phyloP scores from a whole-genome alignment of 2,329 filamentous ascomycete genomes.

The Aspergillus transmontanensis region DNA sequence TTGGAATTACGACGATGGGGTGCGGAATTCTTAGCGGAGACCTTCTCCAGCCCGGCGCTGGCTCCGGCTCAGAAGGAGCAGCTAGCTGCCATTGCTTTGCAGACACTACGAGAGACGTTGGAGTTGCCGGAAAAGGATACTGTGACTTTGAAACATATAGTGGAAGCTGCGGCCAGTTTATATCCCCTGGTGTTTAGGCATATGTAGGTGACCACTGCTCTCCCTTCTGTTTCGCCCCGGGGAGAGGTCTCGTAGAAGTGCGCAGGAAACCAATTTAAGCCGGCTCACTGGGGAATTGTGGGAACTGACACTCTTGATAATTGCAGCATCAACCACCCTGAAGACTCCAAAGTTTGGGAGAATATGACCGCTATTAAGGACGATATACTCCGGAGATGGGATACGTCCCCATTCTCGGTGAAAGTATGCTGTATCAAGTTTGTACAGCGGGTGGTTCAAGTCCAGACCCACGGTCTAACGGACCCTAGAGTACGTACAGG shows the following conservation, averaged over 20 bases:
- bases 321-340: slow-evolving; percentile 79
- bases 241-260: slow-evolving; percentile 24
- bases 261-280: neutral
- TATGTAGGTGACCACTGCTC: slow-evolving; percentile 70
- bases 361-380: slow-evolving; percentile 86
- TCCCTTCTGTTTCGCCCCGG: slow-evolving; percentile 23
- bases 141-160: slow-evolving; percentile 78
- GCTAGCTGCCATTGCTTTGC: slow-evolving; percentile 74
- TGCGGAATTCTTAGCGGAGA: slow-evolving; percentile 91
- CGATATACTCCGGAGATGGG: slow-evolving; percentile 86
- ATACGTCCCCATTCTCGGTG: slow-evolving; percentile 72
- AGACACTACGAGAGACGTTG: slow-evolving; percentile 71
- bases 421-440: slow-evolving; percentile 97
- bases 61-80: slow-evolving; percentile 76
- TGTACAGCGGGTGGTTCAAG: slow-evolving; percentile 86
- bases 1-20: slow-evolving; percentile 93
- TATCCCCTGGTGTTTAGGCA: slow-evolving; percentile 90
- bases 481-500: slow-evolving; percentile 73
- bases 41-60: slow-evolving; percentile 89
- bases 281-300: slow-evolving; percentile 3
- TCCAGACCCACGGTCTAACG: slow-evolving; percentile 81
- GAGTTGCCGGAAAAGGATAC: slow-evolving; percentile 75
- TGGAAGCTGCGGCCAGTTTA: slow-evolving; percentile 87
- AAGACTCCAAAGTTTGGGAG: slow-evolving; percentile 82
- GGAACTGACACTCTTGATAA: slow-evolving; percentile 35